Percentiles rank a stretch among this genome's conserved stretches.
phyloP scores from a whole-genome alignment of 257 asterid genomes.

The Anisodus acutangulus region DNA sequence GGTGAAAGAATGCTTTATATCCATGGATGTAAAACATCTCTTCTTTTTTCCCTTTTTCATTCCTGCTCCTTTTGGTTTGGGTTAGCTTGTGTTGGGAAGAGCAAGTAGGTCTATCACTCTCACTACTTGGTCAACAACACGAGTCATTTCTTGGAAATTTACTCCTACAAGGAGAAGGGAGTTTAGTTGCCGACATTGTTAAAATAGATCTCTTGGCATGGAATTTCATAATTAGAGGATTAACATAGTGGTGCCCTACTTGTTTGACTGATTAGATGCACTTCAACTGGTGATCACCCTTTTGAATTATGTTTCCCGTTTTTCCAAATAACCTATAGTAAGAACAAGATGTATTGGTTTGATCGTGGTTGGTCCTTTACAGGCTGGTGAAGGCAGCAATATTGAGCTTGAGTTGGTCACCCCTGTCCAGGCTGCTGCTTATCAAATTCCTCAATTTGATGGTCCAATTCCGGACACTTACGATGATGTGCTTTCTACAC shows the following conservation, averaged over 20 bases:
- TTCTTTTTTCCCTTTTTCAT: too few relatives aligned
- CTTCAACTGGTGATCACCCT: not conserved
- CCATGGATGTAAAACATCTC: too few relatives aligned
- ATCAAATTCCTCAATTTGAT: constrained; percentile 72
- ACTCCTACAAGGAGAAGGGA: not conserved
- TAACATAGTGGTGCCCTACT: not conserved
- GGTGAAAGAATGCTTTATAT: not conserved
- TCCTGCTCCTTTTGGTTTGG: not conserved
- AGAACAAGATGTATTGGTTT: constrained; percentile 13
- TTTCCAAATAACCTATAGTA: not conserved
- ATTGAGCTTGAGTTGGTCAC: constrained; percentile 26
- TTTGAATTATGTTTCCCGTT: constrained; percentile 24
- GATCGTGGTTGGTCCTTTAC: constrained; percentile 24
- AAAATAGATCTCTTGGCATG: constrained; percentile 10
- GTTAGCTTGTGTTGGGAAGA: constrained; percentile 16
- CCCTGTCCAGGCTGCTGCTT: constrained; percentile 39
- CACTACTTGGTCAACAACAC: not conserved
- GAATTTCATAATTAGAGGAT: constrained; percentile 14
- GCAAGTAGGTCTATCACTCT: not conserved
- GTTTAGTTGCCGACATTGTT: not conserved
- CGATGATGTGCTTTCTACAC: constrained; percentile 85
- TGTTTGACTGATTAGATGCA: constrained; percentile 20
- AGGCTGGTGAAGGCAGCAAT: constrained; percentile 54
- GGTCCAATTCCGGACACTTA: constrained; percentile 90
- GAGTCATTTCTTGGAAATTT: constrained; percentile 15